phyloP scores from a whole-genome alignment of 2,329 filamentous ascomycete genomes.

The Aspergillus sp. region DNA sequence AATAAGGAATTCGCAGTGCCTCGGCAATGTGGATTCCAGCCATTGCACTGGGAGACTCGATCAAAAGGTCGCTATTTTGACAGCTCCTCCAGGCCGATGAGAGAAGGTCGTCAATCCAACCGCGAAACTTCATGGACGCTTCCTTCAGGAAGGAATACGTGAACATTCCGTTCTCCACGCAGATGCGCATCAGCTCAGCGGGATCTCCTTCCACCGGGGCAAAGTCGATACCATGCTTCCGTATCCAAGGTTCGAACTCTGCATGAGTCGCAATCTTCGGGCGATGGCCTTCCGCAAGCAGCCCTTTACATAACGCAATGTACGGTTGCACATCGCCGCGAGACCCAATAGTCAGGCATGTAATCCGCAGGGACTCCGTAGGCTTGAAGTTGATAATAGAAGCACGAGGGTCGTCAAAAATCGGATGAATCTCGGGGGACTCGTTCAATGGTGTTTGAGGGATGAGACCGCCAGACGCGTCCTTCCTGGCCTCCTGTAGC shows the following conservation, averaged over 20 bases:
- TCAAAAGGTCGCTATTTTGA: constrained; percentile 81
- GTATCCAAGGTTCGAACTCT: constrained; percentile 86
- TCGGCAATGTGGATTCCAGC: constrained; percentile 97
- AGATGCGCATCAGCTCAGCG: constrained; percentile 89
- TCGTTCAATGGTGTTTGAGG: constrained; percentile 22
- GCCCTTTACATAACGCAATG: constrained; percentile 88
- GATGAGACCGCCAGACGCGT: constrained; percentile 35
- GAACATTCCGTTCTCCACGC: constrained; percentile 96
- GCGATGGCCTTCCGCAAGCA: constrained; percentile 82
- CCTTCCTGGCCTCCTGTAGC: constrained; percentile 68
- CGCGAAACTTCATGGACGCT: constrained; percentile 81
- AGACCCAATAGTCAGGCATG: constrained; percentile 93
- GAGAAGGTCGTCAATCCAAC: constrained; percentile 91
- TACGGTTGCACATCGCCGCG: constrained; percentile 96
- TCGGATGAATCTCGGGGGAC: constrained; percentile 58
- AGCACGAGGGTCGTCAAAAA: constrained; percentile 86
- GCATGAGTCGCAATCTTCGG: constrained; percentile 85
- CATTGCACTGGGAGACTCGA: constrained; percentile 96
- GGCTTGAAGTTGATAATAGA: constrained; percentile 93
- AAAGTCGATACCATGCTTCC: constrained; percentile 92
- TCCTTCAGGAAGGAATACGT: constrained; percentile 87
- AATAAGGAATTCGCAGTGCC: constrained; percentile 88
- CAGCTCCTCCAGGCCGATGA: constrained; percentile 79
- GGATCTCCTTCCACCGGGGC: constrained; percentile 85
- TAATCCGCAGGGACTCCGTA: constrained; percentile 72